These are phyloP conservation scores for Paxillus involutus DNA, from an alignment of 768 basidiomycete species.

Conservation along the genomic window DNA sequence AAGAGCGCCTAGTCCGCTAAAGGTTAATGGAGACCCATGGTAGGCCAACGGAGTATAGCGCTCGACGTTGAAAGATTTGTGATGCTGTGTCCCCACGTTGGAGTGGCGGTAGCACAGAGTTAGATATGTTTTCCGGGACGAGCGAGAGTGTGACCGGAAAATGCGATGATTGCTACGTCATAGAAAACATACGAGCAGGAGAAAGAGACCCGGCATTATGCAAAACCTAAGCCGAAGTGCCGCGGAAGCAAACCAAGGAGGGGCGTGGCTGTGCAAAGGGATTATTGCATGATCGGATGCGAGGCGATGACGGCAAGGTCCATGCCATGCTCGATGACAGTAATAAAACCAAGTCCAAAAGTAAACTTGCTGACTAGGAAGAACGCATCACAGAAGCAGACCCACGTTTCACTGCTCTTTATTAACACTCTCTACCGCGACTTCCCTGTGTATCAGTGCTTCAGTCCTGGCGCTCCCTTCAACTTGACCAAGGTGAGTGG, in stretches of 20 bases:
- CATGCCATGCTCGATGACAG: background rate
- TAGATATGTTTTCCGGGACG: background rate
- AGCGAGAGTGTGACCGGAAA: background rate
- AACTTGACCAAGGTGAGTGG: background rate
- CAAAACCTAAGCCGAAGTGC: background rate
- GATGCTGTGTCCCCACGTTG: background rate
- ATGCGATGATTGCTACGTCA: background rate
- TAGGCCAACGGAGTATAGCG: background rate
- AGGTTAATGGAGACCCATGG: no score
- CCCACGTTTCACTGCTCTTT: background rate
- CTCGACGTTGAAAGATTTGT: background rate
- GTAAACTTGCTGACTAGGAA: background rate
- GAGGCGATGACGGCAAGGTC: background rate
- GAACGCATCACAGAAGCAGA: background rate
- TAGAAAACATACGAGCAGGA: background rate
- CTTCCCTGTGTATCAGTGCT: background rate
- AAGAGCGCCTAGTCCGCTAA: no score
- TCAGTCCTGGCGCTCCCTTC: background rate
- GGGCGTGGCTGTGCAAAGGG: background rate
- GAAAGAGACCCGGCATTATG: background rate
- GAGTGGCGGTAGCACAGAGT: background rate
- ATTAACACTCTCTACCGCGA: background rate
- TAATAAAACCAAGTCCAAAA: background rate
- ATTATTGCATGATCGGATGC: background rate
- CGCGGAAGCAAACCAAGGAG: constrained; percentile 2